Percentiles rank a stretch among this genome's conserved stretches.
Conservation (phyloP, 1,284 basidiomycete species). For the Meira nashicola region DNA sequence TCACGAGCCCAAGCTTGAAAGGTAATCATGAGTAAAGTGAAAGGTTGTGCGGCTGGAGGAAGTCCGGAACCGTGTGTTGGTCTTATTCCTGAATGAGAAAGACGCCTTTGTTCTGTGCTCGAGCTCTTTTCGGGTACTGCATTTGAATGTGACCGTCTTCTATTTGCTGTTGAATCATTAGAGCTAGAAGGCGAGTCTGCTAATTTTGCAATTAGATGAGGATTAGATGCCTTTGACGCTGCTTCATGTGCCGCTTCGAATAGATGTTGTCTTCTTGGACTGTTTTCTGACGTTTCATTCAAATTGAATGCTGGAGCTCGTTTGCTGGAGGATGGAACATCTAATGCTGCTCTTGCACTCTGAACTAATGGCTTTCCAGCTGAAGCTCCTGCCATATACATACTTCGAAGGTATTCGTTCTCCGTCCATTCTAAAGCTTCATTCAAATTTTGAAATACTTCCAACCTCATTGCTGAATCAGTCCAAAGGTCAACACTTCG, state of each 20-base stretch:
- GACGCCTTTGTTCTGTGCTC: neutral
- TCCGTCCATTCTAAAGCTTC: slow-evolving; percentile 83
- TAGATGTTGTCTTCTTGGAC: slow-evolving; percentile 70
- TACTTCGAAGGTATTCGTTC: slow-evolving; percentile 53
- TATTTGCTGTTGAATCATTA: neutral
- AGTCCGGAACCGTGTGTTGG: neutral
- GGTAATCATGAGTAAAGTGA: slow-evolving; percentile 33
- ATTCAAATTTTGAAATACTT: slow-evolving; percentile 76
- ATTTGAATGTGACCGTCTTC: slow-evolving; percentile 1
- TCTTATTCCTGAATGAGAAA: slow-evolving; percentile 3
- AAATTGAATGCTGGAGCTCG: slow-evolving; percentile 48
- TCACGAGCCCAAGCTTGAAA: slow-evolving; percentile 30
- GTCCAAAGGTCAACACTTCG: slow-evolving; percentile 66
- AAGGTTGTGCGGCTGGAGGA: slow-evolving; percentile 23
- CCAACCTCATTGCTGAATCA: slow-evolving; percentile 52
- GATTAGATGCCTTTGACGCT: slow-evolving; percentile 15
- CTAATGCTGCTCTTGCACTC: slow-evolving; percentile 50
- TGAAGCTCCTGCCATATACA: slow-evolving; percentile 52
- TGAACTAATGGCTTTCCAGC: slow-evolving; percentile 49
- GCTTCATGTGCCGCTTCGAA: slow-evolving; percentile 64
- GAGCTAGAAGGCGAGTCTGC: neutral
- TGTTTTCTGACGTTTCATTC: slow-evolving; percentile 64
- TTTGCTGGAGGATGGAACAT: slow-evolving; percentile 28
- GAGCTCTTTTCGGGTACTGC: neutral
- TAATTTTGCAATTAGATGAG: neutral